phyloP scores from a whole-genome alignment of 2,329 filamentous ascomycete genomes.

The Phaeophleospora eucalypticola region DNA sequence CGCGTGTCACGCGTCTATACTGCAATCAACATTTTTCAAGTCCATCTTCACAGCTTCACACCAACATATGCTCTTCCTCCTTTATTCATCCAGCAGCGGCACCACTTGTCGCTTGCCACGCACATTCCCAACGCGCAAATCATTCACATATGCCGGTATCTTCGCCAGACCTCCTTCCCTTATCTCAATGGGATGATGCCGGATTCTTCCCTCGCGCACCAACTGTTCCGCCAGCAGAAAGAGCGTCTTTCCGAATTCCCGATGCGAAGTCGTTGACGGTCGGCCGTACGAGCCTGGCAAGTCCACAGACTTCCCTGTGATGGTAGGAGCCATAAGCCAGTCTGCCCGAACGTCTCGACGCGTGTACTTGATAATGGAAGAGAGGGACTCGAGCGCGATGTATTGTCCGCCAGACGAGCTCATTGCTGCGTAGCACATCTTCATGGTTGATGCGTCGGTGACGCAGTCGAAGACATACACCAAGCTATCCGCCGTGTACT shows the following conservation, averaged over 20 bases:
- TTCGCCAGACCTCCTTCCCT: neutral
- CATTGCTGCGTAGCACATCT: conserved; percentile 38
- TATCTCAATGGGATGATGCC: neutral
- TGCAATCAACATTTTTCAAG: too few relatives aligned
- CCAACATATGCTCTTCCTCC: too few relatives aligned
- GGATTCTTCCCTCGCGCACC: neutral
- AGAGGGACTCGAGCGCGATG: conserved; percentile 34
- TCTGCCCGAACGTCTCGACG: conserved; percentile 23
- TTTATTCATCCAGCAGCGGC: neutral
- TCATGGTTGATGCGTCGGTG: conserved; percentile 31
- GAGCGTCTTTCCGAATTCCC: conserved; percentile 1
- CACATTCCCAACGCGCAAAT: neutral
- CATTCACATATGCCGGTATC: neutral
- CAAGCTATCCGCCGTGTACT: conserved; percentile 38
- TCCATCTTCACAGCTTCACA: too few relatives aligned
- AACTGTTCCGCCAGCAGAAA: neutral
- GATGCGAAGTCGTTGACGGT: neutral
- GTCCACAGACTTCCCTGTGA: conserved; percentile 24
- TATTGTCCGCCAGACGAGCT: conserved; percentile 40
- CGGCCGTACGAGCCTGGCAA: conserved; percentile 4
- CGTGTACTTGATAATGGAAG: conserved; percentile 17
- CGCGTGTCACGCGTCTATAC: too few relatives aligned
- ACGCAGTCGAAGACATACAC: conserved; percentile 45
- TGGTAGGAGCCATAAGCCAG: conserved; percentile 29
- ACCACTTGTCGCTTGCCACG: neutral